Conservation (phyloP, 805 yeast species). For the Lipomyces orientalis region DNA sequence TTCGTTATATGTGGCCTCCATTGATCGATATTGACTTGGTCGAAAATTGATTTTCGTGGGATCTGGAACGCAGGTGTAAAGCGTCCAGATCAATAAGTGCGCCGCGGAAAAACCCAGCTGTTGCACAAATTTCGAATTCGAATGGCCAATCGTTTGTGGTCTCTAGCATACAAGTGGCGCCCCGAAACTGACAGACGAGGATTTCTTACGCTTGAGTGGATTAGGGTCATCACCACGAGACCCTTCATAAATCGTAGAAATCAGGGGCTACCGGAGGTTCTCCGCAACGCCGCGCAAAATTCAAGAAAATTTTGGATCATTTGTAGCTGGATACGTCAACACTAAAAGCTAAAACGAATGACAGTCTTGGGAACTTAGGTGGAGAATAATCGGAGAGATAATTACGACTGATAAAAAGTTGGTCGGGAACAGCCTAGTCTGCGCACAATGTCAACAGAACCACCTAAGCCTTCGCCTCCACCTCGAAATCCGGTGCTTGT, state of each 20-base stretch:
- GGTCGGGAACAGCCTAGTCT: background rate
- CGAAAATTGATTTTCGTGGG: background rate
- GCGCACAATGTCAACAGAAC: background rate
- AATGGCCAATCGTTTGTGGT: background rate
- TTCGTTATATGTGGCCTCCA: conserved; percentile 21
- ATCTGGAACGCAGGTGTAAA: background rate
- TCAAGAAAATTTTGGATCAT: background rate
- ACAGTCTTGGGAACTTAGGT: background rate
- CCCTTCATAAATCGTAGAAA: background rate
- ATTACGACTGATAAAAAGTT: background rate
- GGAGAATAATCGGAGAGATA: background rate
- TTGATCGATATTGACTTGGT: background rate
- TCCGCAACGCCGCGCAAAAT: background rate
- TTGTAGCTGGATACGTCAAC: background rate
- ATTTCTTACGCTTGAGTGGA: background rate
- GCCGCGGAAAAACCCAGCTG: background rate
- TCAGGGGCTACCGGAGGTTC: background rate
- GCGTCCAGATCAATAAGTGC: background rate
- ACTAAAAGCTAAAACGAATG: background rate
- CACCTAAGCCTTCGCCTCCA: conserved; percentile 6
- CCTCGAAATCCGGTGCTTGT: conserved; percentile 69
- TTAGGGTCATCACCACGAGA: background rate
- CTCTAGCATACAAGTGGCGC: background rate
- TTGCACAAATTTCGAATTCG: background rate
- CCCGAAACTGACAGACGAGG: no score